Percentiles rank a stretch among this genome's conserved stretches.
Conservation (phyloP, 345 rosid species). For the Rhodamnia rubescens region DNA sequence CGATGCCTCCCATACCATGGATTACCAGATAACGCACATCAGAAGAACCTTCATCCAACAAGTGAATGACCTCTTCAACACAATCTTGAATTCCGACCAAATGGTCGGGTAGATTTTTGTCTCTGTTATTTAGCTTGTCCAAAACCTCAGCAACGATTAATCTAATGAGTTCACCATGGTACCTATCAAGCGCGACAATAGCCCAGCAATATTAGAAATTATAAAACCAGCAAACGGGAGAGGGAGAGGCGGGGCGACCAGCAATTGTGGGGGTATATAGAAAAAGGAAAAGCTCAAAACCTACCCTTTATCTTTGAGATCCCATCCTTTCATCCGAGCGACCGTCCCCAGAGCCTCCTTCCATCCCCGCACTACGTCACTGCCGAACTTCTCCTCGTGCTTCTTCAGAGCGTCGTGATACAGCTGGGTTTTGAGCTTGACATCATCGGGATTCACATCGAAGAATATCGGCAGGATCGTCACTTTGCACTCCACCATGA, state of each 20-base stretch:
- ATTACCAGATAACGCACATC: rapidly evolving
- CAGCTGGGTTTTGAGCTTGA: background rate
- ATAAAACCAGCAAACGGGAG: no score
- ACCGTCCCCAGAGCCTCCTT: background rate
- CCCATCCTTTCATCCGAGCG: background rate
- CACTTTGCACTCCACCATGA: background rate
- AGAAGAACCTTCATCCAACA: background rate
- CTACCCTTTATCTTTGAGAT: background rate
- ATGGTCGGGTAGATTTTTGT: background rate
- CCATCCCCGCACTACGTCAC: background rate
- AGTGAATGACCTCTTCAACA: background rate
- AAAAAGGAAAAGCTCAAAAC: background rate
- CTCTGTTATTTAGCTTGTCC: background rate
- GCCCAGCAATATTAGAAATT: no score
- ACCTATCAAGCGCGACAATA: no score
- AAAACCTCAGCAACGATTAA: background rate
- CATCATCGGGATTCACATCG: background rate
- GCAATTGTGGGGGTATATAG: no score
- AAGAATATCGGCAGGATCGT: background rate
- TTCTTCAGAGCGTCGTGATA: background rate
- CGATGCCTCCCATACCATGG: background rate
- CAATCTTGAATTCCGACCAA: background rate
- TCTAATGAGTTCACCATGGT: background rate
- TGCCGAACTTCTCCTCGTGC: background rate
- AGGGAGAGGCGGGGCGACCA: background rate